phyloP scores from a whole-genome alignment of 805 yeast genomes.

The Kuraishia borneana region DNA sequence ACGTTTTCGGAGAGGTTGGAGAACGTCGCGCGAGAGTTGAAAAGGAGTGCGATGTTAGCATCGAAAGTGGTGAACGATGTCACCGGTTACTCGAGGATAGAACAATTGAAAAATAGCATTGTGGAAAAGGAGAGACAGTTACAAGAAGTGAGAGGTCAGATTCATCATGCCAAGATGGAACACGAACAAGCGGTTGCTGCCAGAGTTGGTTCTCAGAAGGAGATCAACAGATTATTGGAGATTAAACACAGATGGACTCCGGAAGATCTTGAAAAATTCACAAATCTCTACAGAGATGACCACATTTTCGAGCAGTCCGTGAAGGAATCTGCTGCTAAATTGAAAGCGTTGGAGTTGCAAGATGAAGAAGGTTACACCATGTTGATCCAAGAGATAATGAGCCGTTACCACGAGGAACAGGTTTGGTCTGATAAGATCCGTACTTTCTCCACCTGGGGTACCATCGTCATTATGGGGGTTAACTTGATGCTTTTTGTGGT shows the following conservation, averaged over 20 bases:
- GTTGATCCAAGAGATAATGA: conserved; percentile 66
- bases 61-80: conserved; percentile 73
- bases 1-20: conserved; percentile 32
- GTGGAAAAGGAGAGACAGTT: conserved; percentile 42
- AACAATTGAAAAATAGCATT: conserved; percentile 53
- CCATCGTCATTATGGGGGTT: conserved; percentile 79
- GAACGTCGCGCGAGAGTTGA: conserved; percentile 41
- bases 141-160: conserved; percentile 32
- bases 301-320: conserved; percentile 63
- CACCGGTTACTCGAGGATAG: conserved; percentile 83
- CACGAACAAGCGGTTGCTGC: conserved; percentile 52
- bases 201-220: conserved; percentile 65
- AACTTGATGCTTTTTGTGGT: conserved; percentile 68
- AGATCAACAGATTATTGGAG: conserved; percentile 78
- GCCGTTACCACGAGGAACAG: conserved; percentile 93
- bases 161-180: conserved; percentile 33
- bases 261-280: conserved; percentile 72
- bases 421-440: conserved; percentile 96
- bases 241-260: conserved; percentile 78
- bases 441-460: conserved; percentile 94
- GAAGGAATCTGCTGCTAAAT: conserved; percentile 28
- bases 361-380: conserved; percentile 64
- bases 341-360: conserved; percentile 43
- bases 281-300: conserved; percentile 70
- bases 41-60: conserved; percentile 45